Evolutionary conservation across 2,329 filamentous ascomycete genomes (phyloP), one percentile per base, ranked within the genome.

Genomic region (Cercospora zeae-maydis): DNA sequence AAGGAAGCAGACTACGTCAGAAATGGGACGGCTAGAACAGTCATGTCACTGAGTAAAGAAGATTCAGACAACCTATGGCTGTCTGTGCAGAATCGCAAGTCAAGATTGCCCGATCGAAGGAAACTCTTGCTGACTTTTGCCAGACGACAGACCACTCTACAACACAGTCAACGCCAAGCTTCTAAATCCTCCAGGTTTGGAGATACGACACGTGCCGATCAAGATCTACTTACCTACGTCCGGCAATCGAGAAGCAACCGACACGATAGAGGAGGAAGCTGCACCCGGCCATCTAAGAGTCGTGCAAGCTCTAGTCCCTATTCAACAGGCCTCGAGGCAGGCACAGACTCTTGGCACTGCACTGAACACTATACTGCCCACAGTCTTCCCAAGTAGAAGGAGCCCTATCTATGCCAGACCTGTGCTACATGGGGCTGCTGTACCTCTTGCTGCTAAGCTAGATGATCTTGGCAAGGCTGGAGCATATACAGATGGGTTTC

Each of bases 401-500:
- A 93, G 91, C 73, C 88, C 92, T 0, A 86, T 97, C 10, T 83
- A 96, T 54, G 95, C 93, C 1, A 88, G 90, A 63, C 90, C 90
- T 1, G 83, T 98, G 6, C 77, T 98, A 71, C 95, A 99, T 78
- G 95, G 95, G 0, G 91, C 88, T 1, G 83, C 87, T 0, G 84
- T 96, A 63, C 93, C 95, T 0, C 89, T 98, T 79, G 78, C 81
- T 63, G 90, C 92, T 1, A 88, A 88, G 24, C 77, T 99, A 16
- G 90, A 92, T 72, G 93, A 97, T 52, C 75, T 99, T 62, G 90
- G 95, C 78, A 84, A 87, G 61, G 89, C 89, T 72, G 89, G 90
- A 3, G 87, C 91, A 1, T 98, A 97, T 80, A 87, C 92, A 0
- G 95, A 99, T 77, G 95, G 95, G 0, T 99, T 93, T 89, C 76